Evolutionary conservation across 1,284 basidiomycete genomes (phyloP).

Genomic region (Fomitopsis pinicola): DNA sequence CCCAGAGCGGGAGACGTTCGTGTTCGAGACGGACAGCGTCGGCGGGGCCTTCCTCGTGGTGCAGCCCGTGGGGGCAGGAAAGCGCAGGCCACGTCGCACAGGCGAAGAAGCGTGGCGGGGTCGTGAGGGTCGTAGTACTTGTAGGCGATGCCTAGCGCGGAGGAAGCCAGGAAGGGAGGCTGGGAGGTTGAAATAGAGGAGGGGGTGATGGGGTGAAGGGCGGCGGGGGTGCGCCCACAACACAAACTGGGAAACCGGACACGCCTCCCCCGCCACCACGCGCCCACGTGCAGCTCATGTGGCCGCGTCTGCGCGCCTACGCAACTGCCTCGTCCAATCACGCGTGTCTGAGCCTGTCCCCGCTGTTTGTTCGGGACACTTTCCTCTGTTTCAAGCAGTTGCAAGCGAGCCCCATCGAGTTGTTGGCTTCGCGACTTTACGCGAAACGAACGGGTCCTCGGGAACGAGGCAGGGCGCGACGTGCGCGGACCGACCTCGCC

Average conservation of each 20-base stretch:
- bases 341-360: too few species aligned
- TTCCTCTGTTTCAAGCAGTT: too few species aligned
- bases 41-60: constrained; percentile 20
- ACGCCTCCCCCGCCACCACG: background rate
- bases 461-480: too few species aligned
- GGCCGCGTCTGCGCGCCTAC: background rate
- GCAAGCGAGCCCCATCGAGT: too few species aligned
- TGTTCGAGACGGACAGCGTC: constrained; percentile 26
- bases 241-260: background rate
- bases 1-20: constrained; percentile 18
- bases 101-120: background rate
- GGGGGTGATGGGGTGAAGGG: background rate
- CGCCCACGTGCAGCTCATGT: background rate
- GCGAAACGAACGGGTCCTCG: too few species aligned
- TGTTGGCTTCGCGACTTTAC: too few species aligned
- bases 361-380: too few species aligned
- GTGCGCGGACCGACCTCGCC: too few species aligned
- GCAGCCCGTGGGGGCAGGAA: background rate
- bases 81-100: background rate
- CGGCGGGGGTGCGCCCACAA: background rate
- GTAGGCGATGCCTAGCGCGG: background rate
- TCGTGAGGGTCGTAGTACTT: background rate
- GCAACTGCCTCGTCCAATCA: background rate
- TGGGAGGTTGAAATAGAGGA: background rate
- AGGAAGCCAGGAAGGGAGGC: background rate